These are phyloP conservation scores for Microglena sp. DNA, from an alignment of 139 green algal species.

Conservation along the genomic window DNA sequence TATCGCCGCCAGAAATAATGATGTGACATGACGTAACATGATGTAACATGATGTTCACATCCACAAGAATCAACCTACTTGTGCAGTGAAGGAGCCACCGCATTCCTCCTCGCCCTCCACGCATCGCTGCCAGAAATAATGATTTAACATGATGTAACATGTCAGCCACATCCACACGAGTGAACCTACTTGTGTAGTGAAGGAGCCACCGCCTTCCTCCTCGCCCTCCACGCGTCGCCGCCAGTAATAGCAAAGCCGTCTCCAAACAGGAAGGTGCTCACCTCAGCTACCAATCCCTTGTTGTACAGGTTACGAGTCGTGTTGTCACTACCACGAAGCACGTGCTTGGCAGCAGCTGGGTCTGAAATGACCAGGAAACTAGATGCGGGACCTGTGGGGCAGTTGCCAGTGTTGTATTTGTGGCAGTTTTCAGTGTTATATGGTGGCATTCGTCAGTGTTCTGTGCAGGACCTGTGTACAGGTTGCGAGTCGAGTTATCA, in stretches of 20 bases:
- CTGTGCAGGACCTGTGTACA: too few relatives aligned
- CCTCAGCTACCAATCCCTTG: constrained; percentile 89
- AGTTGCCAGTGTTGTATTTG: too few relatives aligned
- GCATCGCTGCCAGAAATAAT: too few relatives aligned
- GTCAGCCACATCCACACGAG: too few relatives aligned
- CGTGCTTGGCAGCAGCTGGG: constrained; percentile 85
- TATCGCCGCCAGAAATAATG: too few relatives aligned
- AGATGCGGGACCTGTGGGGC: constrained; percentile 56
- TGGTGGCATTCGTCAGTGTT: too few relatives aligned
- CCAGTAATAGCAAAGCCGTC: constrained; percentile 88
- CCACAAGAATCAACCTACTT: too few relatives aligned
- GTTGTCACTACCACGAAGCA: constrained; percentile 77
- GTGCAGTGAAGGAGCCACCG: constrained; percentile 89
- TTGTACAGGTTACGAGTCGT: constrained; percentile 61
- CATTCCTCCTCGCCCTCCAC: constrained; percentile 70
- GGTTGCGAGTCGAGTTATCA: constrained; percentile 59
- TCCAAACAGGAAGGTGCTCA: constrained; percentile 91
- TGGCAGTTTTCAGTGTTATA: not conserved
- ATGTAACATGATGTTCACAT: too few relatives aligned
- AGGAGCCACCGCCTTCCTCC: constrained; percentile 78
- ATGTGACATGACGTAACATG: too few relatives aligned
- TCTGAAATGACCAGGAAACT: constrained; percentile 88
- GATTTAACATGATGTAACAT: too few relatives aligned
- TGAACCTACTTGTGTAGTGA: constrained; percentile 72
- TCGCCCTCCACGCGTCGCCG: constrained; percentile 72